phyloP scores from a whole-genome alignment of 441 rosid species.

The Francoa sonchifolia region DNA sequence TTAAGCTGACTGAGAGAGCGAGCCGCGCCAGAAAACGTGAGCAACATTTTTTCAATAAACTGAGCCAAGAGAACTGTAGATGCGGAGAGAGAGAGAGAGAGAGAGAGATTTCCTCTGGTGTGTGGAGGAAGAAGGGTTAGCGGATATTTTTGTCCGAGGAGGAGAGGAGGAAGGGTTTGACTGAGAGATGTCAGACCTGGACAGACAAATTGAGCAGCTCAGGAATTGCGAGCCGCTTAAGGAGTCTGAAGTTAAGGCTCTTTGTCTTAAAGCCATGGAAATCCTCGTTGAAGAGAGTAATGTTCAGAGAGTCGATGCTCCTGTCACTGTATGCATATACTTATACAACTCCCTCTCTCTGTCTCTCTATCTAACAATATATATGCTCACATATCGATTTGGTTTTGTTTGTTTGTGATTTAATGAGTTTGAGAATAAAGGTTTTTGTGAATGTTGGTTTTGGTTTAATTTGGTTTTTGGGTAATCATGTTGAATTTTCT shows the following conservation, averaged over 20 bases:
- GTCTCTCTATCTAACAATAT: not conserved
- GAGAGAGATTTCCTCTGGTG: too few species aligned
- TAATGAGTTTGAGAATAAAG: not conserved
- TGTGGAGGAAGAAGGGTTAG: too few species aligned
- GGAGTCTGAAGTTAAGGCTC: conserved; percentile 87
- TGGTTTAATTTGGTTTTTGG: conserved; percentile 5
- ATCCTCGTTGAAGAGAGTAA: conserved; percentile 93
- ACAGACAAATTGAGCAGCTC: conserved; percentile 82
- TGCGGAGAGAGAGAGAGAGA: too few species aligned
- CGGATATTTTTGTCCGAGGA: too few species aligned
- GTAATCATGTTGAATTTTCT: not conserved
- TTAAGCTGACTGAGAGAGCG: too few species aligned
- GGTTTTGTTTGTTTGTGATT: conserved; percentile 4
- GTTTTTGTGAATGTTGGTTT: not conserved
- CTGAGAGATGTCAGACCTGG: conserved; percentile 83
- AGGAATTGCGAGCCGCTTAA: conserved; percentile 84
- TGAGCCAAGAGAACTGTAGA: not conserved
- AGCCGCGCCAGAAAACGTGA: too few species aligned
- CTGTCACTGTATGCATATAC: conserved; percentile 50
- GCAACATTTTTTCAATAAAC: too few species aligned
- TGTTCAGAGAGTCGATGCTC: conserved; percentile 91
- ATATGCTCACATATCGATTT: not conserved
- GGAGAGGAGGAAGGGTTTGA: too few species aligned
- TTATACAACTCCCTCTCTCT: not conserved
- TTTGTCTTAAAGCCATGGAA: conserved; percentile 93